These are phyloP conservation scores for Cladobotryum mycophilum DNA, from an alignment of 2,329 filamentous ascomycete species.

Conservation along the genomic window DNA sequence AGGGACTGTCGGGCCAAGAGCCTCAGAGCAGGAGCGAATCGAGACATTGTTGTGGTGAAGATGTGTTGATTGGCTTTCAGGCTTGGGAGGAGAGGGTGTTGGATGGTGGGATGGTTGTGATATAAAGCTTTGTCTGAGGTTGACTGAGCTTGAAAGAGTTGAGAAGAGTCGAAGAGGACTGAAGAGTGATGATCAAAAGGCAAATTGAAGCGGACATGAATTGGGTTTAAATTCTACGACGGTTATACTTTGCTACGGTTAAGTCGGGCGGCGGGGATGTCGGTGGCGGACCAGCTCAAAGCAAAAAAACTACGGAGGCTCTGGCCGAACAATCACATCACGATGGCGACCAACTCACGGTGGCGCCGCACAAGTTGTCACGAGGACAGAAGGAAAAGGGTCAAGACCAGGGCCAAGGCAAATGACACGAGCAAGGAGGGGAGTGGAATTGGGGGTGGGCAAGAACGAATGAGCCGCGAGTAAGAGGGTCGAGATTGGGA, in stretches of 20 bases:
- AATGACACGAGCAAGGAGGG: background rate
- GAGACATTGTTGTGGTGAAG: conserved; percentile 19
- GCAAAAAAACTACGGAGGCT: conserved; percentile 2
- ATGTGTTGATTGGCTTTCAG: background rate
- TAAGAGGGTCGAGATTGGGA: too few relatives aligned
- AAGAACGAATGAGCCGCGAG: too few relatives aligned
- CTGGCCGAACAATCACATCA: conserved; percentile 6
- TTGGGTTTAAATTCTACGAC: conserved; percentile 9
- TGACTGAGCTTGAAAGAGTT: background rate
- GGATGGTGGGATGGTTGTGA: background rate
- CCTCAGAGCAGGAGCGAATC: conserved; percentile 18
- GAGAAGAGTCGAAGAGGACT: background rate
- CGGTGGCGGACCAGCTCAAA: conserved; percentile 7
- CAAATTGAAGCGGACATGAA: conserved; percentile 3
- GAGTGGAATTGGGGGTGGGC: background rate
- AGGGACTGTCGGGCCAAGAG: conserved; percentile 16
- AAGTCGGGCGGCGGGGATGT: conserved; percentile 5
- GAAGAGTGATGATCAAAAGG: conserved; percentile 1
- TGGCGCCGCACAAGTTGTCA: conserved; percentile 11
- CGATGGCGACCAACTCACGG: conserved; percentile 6
- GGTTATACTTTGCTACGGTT: conserved; percentile 2
- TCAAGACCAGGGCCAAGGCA: background rate
- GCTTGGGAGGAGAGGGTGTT: background rate
- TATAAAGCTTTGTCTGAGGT: background rate
- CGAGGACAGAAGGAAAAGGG: background rate